phyloP scores from a whole-genome alignment of 257 asterid genomes.

The Agastache rugosa region DNA sequence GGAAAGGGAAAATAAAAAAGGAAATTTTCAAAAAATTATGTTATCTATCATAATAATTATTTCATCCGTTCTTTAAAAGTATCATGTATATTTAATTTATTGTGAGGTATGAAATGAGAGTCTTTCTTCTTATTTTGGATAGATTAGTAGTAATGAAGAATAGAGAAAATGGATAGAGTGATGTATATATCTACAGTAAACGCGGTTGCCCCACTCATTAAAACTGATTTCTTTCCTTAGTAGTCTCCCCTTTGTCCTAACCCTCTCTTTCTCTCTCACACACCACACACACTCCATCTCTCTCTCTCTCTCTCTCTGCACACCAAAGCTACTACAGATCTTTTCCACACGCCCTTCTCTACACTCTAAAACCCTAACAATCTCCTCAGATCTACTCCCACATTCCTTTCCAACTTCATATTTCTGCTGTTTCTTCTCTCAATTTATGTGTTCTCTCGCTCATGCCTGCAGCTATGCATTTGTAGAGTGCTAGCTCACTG shows the following conservation, averaged over 20 bases:
- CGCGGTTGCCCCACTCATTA: slow-evolving; percentile 31
- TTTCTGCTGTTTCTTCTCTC: not conserved
- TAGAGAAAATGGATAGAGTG: not conserved
- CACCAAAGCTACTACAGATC: slow-evolving; percentile 28
- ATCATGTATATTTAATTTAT: no score
- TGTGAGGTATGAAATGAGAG: no score
- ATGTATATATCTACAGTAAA: slow-evolving; percentile 1
- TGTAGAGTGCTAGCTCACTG: slow-evolving; percentile 20
- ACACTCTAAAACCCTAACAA: slow-evolving; percentile 50
- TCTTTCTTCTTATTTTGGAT: not conserved
- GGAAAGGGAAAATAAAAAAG: not conserved
- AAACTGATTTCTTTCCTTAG: slow-evolving; percentile 18
- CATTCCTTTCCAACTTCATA: slow-evolving; percentile 16
- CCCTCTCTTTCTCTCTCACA: slow-evolving; percentile 32
- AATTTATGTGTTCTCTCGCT: not conserved
- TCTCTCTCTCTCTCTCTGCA: not conserved
- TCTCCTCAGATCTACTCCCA: slow-evolving; percentile 50
- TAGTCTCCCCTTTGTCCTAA: slow-evolving; percentile 37
- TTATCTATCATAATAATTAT: not conserved
- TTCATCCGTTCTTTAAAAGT: no score
- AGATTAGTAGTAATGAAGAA: not conserved
- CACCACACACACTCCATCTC: slow-evolving; percentile 24
- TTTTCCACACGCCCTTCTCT: slow-evolving; percentile 23
- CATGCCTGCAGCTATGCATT: slow-evolving; percentile 37
- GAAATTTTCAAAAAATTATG: not conserved